phyloP scores from a whole-genome alignment of 2,329 filamentous ascomycete species.

The Gaeumannomyces tritici region DNA sequence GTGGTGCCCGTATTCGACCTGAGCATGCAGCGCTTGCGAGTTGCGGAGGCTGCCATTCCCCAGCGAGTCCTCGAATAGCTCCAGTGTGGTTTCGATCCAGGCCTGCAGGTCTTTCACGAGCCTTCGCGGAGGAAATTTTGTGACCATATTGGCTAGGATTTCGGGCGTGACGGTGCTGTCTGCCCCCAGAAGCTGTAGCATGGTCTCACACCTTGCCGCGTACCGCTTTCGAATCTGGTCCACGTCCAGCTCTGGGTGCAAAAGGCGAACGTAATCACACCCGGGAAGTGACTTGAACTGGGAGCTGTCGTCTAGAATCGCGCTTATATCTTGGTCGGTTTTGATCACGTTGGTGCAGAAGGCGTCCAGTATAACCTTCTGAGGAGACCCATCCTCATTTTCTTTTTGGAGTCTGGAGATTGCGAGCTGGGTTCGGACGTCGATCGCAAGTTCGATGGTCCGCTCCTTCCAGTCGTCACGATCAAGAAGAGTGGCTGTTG shows the following conservation, averaged over 20 bases:
- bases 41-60: not conserved
- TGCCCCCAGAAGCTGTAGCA: not conserved
- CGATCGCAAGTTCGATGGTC: not conserved
- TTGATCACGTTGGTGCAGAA: not conserved
- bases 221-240: not conserved
- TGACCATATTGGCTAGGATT: not conserved
- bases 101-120: not conserved
- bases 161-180: not conserved
- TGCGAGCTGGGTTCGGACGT: constrained; percentile 1
- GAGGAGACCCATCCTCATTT: not conserved
- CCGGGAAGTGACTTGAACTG: not conserved
- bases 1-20: not conserved
- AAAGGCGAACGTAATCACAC: not conserved
- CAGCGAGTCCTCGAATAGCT: not conserved
- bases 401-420: not conserved
- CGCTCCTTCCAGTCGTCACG: not conserved
- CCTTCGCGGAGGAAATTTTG: not conserved
- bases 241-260: not conserved
- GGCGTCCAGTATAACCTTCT: not conserved
- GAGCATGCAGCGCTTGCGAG: not conserved
- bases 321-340: not conserved
- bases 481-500: not conserved
- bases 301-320: not conserved
- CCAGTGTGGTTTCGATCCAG: not conserved
- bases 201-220: not conserved